Conservation (phyloP, 805 yeast species). For the Kurtzmaniella cleridarum region DNA sequence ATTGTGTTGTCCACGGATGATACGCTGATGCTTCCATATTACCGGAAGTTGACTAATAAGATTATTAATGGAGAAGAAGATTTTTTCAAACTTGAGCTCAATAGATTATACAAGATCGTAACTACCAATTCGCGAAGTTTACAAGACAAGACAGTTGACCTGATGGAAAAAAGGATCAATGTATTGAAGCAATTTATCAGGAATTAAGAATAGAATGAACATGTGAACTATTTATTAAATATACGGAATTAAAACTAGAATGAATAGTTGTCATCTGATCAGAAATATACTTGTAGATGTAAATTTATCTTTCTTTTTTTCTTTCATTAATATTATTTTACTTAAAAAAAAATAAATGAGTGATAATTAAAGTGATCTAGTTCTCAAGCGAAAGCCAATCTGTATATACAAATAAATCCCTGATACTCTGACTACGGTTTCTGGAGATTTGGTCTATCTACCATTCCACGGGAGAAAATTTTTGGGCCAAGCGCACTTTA, state of each 20-base stretch:
- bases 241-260: slow-evolving; percentile 1
- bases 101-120: slow-evolving; percentile 42
- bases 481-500: slow-evolving; percentile 55
- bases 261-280: no score
- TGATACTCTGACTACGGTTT: no score
- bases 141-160: slow-evolving; percentile 41
- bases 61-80: slow-evolving; percentile 38
- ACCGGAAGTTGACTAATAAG: slow-evolving; percentile 42
- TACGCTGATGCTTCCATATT: slow-evolving; percentile 34
- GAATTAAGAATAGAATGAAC: not conserved
- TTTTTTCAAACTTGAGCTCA: slow-evolving; percentile 41
- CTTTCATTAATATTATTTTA: no score
- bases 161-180: slow-evolving; percentile 47
- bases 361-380: no score
- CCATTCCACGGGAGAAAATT: slow-evolving; percentile 52
- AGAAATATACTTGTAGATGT: no score
- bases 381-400: no score
- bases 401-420: no score
- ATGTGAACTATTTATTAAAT: not conserved
- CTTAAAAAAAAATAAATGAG: no score
- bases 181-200: slow-evolving; percentile 25
- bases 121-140: slow-evolving; percentile 28
- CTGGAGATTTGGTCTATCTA: no score
- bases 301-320: no score
- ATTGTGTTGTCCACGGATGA: slow-evolving; percentile 13